These are phyloP conservation scores for Xylariaceae sp. DNA, from an alignment of 2,329 filamentous ascomycete species.

Conservation along the genomic window DNA sequence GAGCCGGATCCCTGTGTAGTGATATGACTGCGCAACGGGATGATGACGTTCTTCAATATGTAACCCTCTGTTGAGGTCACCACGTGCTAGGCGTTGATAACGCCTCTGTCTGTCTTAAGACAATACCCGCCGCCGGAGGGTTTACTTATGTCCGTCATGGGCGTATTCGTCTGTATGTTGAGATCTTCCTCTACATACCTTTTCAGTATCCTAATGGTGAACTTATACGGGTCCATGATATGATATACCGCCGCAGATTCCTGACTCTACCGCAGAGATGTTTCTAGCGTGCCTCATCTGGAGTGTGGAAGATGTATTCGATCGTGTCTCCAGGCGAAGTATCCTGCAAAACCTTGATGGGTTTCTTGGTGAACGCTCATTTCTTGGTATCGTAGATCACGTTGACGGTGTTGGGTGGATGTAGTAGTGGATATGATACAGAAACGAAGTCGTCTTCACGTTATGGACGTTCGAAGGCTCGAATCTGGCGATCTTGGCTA, in stretches of 20 bases:
- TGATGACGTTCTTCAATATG: conserved; percentile 39
- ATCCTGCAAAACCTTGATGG: conserved; percentile 42
- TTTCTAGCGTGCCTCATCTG: conserved; percentile 37
- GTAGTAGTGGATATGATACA: no score
- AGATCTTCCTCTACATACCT: conserved; percentile 39
- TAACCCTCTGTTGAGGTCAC: no score
- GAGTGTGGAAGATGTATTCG: conserved; percentile 41
- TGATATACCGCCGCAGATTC: conserved; percentile 42
- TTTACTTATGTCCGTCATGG: background rate
- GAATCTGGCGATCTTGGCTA: conserved; percentile 46
- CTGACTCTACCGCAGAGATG: conserved; percentile 36
- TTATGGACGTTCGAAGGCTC: conserved; percentile 49
- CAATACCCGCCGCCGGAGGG: conserved; percentile 27
- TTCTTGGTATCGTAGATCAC: conserved; percentile 48
- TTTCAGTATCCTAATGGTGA: conserved; percentile 41
- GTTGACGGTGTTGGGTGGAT: conserved; percentile 51
- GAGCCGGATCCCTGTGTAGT: conserved; percentile 40
- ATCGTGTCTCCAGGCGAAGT: conserved; percentile 40
- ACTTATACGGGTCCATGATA: conserved; percentile 42
- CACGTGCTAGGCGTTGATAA: conserved; percentile 38
- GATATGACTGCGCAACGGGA: conserved; percentile 46
- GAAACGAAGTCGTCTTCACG: conserved; percentile 49
- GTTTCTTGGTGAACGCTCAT: conserved; percentile 35
- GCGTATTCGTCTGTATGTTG: conserved; percentile 45
- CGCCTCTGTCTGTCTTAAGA: conserved; percentile 40